A percentile compares a stretch with the other conserved stretches of the same genome.
Conservation (phyloP, 257 asterid species). For the Rehmannia glutinosa region DNA sequence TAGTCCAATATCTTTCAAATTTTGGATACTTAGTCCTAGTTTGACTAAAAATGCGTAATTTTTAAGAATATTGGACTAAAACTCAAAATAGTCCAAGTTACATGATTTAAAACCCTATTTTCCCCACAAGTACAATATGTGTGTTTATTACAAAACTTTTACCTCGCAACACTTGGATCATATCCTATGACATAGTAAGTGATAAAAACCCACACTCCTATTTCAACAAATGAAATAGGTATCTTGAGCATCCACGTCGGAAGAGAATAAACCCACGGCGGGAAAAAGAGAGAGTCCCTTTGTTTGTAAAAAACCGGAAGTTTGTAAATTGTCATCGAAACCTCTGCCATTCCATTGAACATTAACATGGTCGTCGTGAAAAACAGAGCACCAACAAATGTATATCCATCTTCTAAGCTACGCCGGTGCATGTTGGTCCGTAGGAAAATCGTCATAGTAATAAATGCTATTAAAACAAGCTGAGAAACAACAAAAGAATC, state of each 20-base stretch:
- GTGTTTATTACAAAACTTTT: background rate
- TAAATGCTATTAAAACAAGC: constrained; percentile 18
- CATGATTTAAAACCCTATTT: no score
- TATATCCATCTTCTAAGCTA: constrained; percentile 23
- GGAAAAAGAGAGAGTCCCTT: constrained; percentile 39
- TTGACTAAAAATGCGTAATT: no score
- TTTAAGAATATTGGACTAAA: no score
- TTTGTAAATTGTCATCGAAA: constrained; percentile 30
- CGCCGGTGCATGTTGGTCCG: constrained; percentile 33
- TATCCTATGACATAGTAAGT: constrained; percentile 45
- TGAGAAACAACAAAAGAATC: constrained; percentile 1
- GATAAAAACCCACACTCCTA: constrained; percentile 26
- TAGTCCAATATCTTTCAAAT: no score
- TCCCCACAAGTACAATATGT: no score
- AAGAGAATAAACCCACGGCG: constrained; percentile 45
- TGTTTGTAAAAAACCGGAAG: constrained; percentile 57
- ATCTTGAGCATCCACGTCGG: constrained; percentile 37
- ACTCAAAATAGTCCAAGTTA: no score
- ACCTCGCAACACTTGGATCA: constrained; percentile 41
- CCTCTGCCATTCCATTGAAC: constrained; percentile 41
- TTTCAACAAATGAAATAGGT: constrained; percentile 37
- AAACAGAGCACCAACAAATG: constrained; percentile 28
- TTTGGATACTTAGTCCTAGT: no score
- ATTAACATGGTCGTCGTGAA: constrained; percentile 4
- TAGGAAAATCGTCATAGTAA: constrained; percentile 36